Base-by-base conservation (phyloP, 805 yeast species). In the Lipomyces oligophaga region DNA sequence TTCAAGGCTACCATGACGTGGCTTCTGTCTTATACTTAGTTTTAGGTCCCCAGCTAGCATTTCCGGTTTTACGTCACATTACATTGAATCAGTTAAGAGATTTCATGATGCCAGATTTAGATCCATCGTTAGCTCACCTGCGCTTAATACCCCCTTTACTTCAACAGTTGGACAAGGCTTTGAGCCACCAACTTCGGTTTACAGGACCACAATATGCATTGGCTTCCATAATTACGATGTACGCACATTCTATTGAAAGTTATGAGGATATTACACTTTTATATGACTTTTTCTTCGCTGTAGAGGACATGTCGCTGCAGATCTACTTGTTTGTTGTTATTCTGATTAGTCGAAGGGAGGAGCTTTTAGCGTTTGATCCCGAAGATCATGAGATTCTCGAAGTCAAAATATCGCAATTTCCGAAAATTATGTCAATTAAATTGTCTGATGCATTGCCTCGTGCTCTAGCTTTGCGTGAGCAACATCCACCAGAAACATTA, bases 1-100 rank as follows among this genome's bases (percentile, higher is more conserved):
- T 88, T 63, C 98, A 90, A 66, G 98, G 98, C 0, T 86, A 76
- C 63, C 97, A 90, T 64, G 97, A 93, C 59, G 70, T 93, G 18
- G 88, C 86, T 1, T 73, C 85, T 30, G 73, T 84, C 3, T 69
- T 85, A 5, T 66, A 84, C 3, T 61, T 82, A 15, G 76, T 82
- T 1, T 77, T 79, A 47, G 63, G 66, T 18, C 39, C 57, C 32
- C 54, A 57, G 42, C 54, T 59, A 26, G 65, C 67, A 16, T 50
- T 49, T 13, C 46, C 60, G 25, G 57, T 79, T 5, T 66, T 89
- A 40, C 81, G 79, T 45, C 62, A 66, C 25, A 67, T 87, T 38
- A 72, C 93, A 0, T 55, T 83, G 6, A 54, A 67, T 42, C 84
- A 80, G 60, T 66, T 93, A 34, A 71, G 97, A 38, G 98, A 90